Evolutionary conservation across 2,329 filamentous ascomycete species (phyloP).

Genomic region (Myriosclerotinia duriaeana): DNA sequence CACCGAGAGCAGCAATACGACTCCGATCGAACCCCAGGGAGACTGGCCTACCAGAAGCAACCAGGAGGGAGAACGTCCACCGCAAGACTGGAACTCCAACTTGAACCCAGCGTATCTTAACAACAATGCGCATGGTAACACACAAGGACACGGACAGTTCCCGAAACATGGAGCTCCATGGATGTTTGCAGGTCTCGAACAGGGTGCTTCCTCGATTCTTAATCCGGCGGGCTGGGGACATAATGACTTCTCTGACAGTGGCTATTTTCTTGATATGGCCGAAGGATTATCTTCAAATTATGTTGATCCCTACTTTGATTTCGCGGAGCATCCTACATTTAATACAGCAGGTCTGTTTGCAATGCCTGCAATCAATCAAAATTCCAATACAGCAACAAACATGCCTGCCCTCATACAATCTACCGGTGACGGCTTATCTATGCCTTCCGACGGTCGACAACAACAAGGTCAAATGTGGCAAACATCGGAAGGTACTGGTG

Average conservation of each 20-base stretch:
- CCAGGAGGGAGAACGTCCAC: background rate
- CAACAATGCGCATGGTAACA: background rate
- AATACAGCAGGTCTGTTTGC: background rate
- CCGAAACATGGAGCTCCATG: background rate
- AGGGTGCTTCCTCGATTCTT: background rate
- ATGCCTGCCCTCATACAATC: too few relatives aligned
- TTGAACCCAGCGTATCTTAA: background rate
- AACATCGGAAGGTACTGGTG: background rate
- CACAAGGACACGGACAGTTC: background rate
- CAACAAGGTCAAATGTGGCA: too few relatives aligned
- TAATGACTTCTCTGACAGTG: background rate
- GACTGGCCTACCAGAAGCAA: background rate
- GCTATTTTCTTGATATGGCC: background rate
- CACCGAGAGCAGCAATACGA: background rate
- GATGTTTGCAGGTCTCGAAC: background rate
- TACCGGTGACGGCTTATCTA: too few relatives aligned
- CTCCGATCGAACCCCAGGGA: background rate
- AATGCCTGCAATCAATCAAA: background rate
- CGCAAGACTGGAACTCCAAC: background rate
- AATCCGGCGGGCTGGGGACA: background rate
- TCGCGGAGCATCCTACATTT: background rate
- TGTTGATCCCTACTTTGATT: background rate
- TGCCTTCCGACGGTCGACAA: too few relatives aligned
- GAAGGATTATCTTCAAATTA: background rate
- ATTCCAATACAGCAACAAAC: too few relatives aligned